Evolutionary conservation across 2,329 filamentous ascomycete genomes (phyloP).

Genomic region (Ascochyta viciae-villosae): DNA sequence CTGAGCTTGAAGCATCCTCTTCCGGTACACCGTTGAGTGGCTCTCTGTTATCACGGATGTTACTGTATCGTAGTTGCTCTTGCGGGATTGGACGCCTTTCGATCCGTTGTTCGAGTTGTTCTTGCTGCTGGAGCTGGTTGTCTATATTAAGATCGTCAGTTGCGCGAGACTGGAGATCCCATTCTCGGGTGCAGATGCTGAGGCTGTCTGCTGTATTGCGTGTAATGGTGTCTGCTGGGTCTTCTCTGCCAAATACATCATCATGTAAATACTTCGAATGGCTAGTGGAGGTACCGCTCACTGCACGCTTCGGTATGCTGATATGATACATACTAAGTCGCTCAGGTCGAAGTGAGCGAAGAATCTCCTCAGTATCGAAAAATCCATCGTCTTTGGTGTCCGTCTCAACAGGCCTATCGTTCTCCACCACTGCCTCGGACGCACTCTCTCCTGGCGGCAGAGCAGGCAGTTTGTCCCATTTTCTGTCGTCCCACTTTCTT

Average conservation of each 20-base stretch:
- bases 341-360: slow-evolving; percentile 5
- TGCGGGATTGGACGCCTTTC: too few relatives aligned
- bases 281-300: not conserved
- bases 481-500: slow-evolving; percentile 5
- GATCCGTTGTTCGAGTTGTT: not conserved
- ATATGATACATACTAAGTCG: slow-evolving; percentile 3
- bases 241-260: too few relatives aligned
- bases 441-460: not conserved
- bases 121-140: not conserved
- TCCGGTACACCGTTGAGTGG: not conserved
- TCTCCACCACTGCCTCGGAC: not conserved
- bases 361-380: slow-evolving; percentile 2
- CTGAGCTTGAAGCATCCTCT: not conserved
- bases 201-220: not conserved
- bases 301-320: not conserved
- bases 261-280: not conserved
- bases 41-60: not conserved
- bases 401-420: not conserved
- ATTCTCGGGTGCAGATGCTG: not conserved
- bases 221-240: not conserved
- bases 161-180: slow-evolving; percentile 2
- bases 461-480: slow-evolving; percentile 5
- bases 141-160: slow-evolving; percentile 2
- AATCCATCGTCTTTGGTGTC: not conserved
- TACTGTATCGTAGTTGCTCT: not conserved